Evolutionary conservation across 192 early-diverging fungal genomes (phyloP), one percentile per base, ranked within the genome.

Genomic region (Coemansia sp.): DNA sequence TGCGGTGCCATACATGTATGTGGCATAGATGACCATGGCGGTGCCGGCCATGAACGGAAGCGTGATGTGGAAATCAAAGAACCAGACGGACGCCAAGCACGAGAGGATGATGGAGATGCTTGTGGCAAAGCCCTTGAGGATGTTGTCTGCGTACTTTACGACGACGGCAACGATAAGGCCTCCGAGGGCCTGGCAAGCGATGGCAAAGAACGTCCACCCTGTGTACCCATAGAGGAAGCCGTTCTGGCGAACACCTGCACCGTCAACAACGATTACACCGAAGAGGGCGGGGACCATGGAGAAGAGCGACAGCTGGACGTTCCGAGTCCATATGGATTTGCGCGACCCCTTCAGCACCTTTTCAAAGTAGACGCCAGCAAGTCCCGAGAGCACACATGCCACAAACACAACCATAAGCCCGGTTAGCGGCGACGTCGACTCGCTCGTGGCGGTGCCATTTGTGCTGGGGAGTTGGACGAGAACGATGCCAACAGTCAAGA

Each of bases 321-420:
- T 99, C 59, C 95, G 88, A 11, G 91, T 84, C 92, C 94, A 99
- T 35, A 99, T 69, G 4, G 90, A 91, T 17, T 88, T 83, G 42
- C 89, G 83, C 32, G 89, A 82, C 20, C 89, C 90, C 80, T 99
- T 99, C 48, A 99, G 85, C 36, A 99, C 93, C 81, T 95, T 96
- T 84, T 99, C 97, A 86, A 99, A 99, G 75, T 95, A 99, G 5
- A 99, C 97, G 46, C 97, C 97, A 5, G 97, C 95, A 22, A 97
- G 75, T 20, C 97, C 97, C 15, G 95, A 97, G 17, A 97, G 69
- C 19, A 95, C 61, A 75, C 97, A 96, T 2, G 97, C 95, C 6
- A 88, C 71, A 33, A 86, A 60, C 0, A 99, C 95, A 1, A 92
- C 83, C 10, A 89, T 38, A n/a, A 98, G 74, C 1, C 96, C 96